phyloP scores from a whole-genome alignment of 148 eudicot species.

The Vaccinium darrowii region DNA sequence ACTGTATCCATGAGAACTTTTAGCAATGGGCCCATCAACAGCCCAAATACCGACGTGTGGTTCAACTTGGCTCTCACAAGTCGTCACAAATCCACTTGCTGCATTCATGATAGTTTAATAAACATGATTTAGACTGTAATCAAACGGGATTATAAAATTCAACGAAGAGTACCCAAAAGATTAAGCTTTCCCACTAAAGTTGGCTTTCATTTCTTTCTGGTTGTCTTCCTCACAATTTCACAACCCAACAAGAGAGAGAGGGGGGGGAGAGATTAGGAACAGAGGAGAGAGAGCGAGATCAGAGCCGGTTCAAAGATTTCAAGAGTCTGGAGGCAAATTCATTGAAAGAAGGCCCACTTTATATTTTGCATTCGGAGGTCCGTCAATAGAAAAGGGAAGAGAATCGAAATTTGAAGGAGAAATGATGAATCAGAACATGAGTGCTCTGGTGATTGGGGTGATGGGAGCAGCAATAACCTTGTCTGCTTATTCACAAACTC shows the following conservation, averaged over 20 bases:
- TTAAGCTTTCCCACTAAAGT: not conserved
- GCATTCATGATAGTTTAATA: not conserved
- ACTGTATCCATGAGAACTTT: not conserved
- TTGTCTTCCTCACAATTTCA: not conserved
- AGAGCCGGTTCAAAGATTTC: too few relatives aligned
- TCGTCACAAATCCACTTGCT: not conserved
- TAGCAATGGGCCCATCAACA: not conserved
- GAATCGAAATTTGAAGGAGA: conserved; percentile 15
- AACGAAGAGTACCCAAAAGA: not conserved
- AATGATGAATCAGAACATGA: conserved; percentile 37
- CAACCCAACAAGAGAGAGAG: not conserved
- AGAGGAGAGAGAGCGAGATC: not conserved
- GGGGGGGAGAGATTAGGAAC: not conserved
- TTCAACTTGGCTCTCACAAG: conserved; percentile 6
- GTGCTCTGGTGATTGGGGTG: conserved; percentile 51
- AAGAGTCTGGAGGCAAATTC: too few relatives aligned
- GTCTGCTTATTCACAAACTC: conserved; percentile 60
- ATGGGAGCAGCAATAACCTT: conserved; percentile 63
- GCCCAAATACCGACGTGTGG: not conserved
- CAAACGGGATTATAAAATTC: not conserved
- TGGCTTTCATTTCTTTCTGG: not conserved
- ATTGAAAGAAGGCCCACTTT: too few relatives aligned
- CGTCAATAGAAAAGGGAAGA: not conserved
- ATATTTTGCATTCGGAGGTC: too few relatives aligned
- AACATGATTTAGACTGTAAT: not conserved